Conservation (phyloP, 306 rosid species). For the Casuarina cunninghamiana region DNA sequence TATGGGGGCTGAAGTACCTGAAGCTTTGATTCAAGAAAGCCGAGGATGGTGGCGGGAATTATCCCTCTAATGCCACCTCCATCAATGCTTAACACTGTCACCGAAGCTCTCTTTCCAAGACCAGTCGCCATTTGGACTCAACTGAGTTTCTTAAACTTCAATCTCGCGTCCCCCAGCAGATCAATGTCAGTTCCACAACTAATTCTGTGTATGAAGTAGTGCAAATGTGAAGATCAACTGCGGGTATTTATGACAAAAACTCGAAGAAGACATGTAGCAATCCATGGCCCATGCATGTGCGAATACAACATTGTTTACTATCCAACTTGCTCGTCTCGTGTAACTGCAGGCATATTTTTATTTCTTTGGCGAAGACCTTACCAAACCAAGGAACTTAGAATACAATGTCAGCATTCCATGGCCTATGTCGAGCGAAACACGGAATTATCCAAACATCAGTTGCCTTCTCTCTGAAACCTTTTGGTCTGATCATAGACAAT, state of each 20-base stretch:
- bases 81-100: slow-evolving; percentile 24
- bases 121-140: neutral
- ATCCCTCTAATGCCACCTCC: slow-evolving; percentile 26
- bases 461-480: too few species aligned
- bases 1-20: neutral
- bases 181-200: neutral
- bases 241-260: too few species aligned
- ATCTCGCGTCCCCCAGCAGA: neutral
- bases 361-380: neutral
- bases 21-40: slow-evolving; percentile 13
- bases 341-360: neutral
- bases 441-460: too few species aligned
- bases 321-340: neutral
- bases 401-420: too few species aligned
- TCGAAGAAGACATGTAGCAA: neutral
- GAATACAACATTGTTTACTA: neutral
- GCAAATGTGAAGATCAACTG: too few species aligned
- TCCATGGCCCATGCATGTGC: neutral
- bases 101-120: neutral
- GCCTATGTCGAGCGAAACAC: too few species aligned
- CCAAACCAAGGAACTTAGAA: too few species aligned
- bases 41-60: slow-evolving; percentile 11
- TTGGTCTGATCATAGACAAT: too few species aligned
- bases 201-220: too few species aligned
- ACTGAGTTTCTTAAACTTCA: neutral